Conservation (phyloP, 495 filamentous ascomycete species). For the Mytilinidion resinicola region DNA sequence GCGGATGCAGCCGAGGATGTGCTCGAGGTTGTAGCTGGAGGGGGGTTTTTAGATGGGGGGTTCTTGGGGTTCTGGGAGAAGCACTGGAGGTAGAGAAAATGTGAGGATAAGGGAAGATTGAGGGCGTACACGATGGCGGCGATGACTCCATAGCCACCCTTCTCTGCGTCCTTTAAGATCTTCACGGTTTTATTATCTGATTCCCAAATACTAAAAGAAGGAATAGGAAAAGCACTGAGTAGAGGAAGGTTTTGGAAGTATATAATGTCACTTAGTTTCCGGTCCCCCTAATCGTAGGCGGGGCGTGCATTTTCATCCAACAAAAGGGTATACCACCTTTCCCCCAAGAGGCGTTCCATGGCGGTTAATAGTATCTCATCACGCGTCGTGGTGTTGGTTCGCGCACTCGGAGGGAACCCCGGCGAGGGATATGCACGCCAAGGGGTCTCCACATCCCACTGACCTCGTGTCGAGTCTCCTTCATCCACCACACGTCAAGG, state of each 20-base stretch:
- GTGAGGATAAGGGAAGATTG: background rate
- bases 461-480: background rate
- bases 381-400: background rate
- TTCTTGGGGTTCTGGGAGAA: background rate
- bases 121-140: constrained; percentile 9
- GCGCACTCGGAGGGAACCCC: background rate
- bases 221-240: too few relatives aligned
- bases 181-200: constrained; percentile 9
- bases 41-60: constrained; percentile 5
- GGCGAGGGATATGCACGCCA: background rate
- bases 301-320: too few relatives aligned
- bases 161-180: constrained; percentile 15
- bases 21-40: constrained; percentile 22
- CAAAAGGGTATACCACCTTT: background rate
- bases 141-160: constrained; percentile 11
- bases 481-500: background rate
- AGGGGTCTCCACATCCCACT: background rate
- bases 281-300: too few relatives aligned
- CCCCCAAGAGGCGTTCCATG: background rate
- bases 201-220: too few relatives aligned
- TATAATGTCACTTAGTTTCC: too few relatives aligned
- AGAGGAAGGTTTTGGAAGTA: too few relatives aligned
- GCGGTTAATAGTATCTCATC: background rate
- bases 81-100: background rate
- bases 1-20: constrained; percentile 14